These are phyloP conservation scores for Aphanoascus verrucosus DNA, from an alignment of 2,329 filamentous ascomycete species.

Conservation along the genomic window DNA sequence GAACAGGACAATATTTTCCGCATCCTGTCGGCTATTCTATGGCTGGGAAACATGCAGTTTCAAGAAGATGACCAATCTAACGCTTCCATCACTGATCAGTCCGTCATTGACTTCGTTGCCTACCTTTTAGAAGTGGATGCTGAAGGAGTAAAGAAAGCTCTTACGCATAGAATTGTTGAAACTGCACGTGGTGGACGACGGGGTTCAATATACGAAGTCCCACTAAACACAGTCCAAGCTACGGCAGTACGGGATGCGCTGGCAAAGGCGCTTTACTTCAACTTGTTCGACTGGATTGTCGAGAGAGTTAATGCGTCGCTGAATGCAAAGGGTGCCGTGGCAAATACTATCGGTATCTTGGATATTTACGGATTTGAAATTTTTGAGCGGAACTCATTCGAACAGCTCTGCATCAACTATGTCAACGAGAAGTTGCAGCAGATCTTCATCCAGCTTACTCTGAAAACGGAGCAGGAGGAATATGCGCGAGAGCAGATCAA, in stretches of 20 bases:
- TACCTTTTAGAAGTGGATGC: constrained; percentile 85
- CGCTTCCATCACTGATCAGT: constrained; percentile 74
- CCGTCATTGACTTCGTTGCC: constrained; percentile 85
- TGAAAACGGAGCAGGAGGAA: constrained; percentile 96
- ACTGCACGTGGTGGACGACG: constrained; percentile 55
- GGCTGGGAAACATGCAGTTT: constrained; percentile 92
- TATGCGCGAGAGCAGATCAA: constrained; percentile 93
- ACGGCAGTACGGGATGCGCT: constrained; percentile 78
- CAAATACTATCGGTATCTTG: constrained; percentile 86
- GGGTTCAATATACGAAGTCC: constrained; percentile 60
- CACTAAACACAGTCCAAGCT: constrained; percentile 79
- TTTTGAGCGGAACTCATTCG: constrained; percentile 97
- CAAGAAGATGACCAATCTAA: constrained; percentile 81
- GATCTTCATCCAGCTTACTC: constrained; percentile 94
- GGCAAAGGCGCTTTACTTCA: constrained; percentile 92
- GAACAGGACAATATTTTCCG: constrained; percentile 97
- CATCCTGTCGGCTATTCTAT: constrained; percentile 81
- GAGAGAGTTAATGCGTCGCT: constrained; percentile 81
- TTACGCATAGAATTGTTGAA: constrained; percentile 79
- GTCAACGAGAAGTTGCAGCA: constrained; percentile 99
- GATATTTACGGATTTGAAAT: constrained; percentile 99
- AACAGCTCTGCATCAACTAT: constrained; percentile 98
- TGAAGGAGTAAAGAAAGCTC: constrained; percentile 67
- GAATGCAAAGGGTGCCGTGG: constrained; percentile 61
- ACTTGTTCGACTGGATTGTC: constrained; percentile 98